These are phyloP conservation scores for Phaeosphaeriaceae sp. DNA, from an alignment of 2,329 filamentous ascomycete species.

Conservation along the genomic window DNA sequence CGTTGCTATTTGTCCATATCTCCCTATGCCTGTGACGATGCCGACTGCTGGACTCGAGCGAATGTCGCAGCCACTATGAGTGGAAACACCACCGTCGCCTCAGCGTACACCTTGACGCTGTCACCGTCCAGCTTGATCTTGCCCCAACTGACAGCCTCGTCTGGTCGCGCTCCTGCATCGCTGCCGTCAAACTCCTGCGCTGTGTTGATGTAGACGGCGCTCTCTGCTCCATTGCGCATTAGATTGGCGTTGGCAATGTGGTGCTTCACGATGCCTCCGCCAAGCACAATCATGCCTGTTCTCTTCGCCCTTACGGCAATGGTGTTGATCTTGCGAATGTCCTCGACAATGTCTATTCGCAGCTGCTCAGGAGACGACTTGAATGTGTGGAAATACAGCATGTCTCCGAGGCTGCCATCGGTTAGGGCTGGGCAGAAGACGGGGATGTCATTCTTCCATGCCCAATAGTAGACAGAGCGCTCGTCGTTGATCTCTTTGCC, in stretches of 20 bases:
- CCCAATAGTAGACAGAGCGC: slow-evolving; percentile 94
- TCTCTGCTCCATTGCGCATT: slow-evolving; percentile 97
- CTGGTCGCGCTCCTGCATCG: slow-evolving; percentile 91
- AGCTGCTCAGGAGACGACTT: slow-evolving; percentile 83
- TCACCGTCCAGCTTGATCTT: slow-evolving; percentile 93
- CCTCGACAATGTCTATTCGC: slow-evolving; percentile 88
- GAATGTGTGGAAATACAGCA: slow-evolving; percentile 99
- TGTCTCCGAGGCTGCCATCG: slow-evolving; percentile 93
- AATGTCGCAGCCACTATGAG: slow-evolving; percentile 72
- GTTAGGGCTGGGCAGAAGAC: slow-evolving; percentile 97
- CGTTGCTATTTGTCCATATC: neutral
- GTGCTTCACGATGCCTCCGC: slow-evolving; percentile 95
- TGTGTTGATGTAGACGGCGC: slow-evolving; percentile 97
- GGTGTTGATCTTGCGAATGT: slow-evolving; percentile 92
- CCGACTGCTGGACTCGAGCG: slow-evolving; percentile 49
- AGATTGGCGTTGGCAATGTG: slow-evolving; percentile 97
- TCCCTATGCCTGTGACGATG: neutral
- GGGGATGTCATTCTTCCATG: slow-evolving; percentile 94
- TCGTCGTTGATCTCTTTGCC: slow-evolving; percentile 95
- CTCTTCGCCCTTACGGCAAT: slow-evolving; percentile 86
- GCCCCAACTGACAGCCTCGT: slow-evolving; percentile 97
- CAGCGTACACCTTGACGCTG: slow-evolving; percentile 81
- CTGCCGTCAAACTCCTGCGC: slow-evolving; percentile 97
- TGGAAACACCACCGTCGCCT: slow-evolving; percentile 72
- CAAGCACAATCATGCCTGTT: slow-evolving; percentile 93